Evolutionary conservation across 78 protist genomes (phyloP).

Genomic region (Emiliania huxleyi): DNA sequence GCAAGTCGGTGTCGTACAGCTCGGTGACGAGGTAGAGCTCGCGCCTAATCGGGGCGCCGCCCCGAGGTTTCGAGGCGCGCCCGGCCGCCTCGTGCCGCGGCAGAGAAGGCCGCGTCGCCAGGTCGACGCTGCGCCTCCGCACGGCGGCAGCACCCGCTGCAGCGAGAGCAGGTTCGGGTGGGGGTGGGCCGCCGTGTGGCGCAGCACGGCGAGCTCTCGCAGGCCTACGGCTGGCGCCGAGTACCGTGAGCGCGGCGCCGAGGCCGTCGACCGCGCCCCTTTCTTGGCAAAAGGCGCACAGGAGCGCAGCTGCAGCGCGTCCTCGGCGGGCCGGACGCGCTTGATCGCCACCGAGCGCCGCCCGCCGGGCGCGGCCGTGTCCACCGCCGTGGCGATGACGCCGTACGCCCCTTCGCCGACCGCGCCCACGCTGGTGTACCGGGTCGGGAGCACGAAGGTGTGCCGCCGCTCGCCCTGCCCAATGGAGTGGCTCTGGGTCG

Average conservation of each 20-base stretch:
- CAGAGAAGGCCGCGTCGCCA: too few relatives aligned
- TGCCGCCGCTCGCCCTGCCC: neutral
- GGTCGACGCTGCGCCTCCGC: too few relatives aligned
- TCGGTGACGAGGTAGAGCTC: neutral
- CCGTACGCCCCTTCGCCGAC: conserved; percentile 44
- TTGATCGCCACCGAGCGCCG: conserved; percentile 33
- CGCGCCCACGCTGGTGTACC: neutral
- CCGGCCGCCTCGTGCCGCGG: too few relatives aligned
- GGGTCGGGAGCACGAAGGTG: neutral
- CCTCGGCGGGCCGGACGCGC: neutral
- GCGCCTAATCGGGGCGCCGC: neutral
- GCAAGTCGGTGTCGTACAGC: neutral
- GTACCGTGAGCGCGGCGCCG: too few relatives aligned
- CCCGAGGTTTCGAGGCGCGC: too few relatives aligned
- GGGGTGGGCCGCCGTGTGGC: neutral
- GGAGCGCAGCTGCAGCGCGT: conserved; percentile 2
- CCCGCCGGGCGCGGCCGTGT: neutral
- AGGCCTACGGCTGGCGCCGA: too few relatives aligned
- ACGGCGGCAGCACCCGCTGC: neutral
- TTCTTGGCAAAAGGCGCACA: too few relatives aligned
- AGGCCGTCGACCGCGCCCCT: too few relatives aligned
- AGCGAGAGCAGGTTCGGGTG: neutral
- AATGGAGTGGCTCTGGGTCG: neutral
- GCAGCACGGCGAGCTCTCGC: conserved; percentile 10
- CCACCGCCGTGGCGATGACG: neutral